phyloP scores from a whole-genome alignment of 495 filamentous ascomycete species.

The Aspergillus ostianus region DNA sequence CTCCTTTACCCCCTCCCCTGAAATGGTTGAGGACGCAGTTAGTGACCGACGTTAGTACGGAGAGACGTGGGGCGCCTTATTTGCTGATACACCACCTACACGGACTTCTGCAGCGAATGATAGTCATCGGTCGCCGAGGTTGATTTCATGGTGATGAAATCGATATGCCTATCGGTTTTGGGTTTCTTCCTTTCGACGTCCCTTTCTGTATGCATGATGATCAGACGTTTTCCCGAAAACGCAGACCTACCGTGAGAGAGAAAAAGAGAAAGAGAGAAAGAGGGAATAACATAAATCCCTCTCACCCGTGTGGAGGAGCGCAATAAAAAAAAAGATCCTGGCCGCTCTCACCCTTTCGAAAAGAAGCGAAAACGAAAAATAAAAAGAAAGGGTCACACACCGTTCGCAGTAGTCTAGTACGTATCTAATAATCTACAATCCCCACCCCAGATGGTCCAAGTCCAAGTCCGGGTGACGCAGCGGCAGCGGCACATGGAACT shows the following conservation, averaged over 20 bases:
- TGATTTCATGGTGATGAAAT: neutral
- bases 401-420: neutral
- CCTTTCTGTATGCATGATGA: neutral
- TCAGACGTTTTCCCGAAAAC: too few species aligned
- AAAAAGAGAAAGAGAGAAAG: too few species aligned
- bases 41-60: neutral
- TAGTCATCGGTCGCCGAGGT: neutral
- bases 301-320: neutral
- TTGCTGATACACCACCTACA: slow-evolving; percentile 22
- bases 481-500: slow-evolving; percentile 14
- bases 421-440: neutral
- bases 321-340: neutral
- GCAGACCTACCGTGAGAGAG: too few species aligned
- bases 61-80: slow-evolving; percentile 17
- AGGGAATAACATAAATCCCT: neutral
- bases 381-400: slow-evolving; percentile 4
- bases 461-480: slow-evolving; percentile 11
- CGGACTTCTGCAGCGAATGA: slow-evolving; percentile 22
- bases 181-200: neutral
- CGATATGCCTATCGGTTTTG: neutral
- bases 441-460: slow-evolving; percentile 5
- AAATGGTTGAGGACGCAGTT: neutral
- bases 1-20: slow-evolving; percentile 11
- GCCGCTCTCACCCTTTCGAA: too few species aligned
- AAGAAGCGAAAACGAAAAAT: neutral